Evolutionary conservation across 805 yeast species (phyloP), one percentile per base, ranked within the genome.

Genomic region (Yarrowia sp.): DNA sequence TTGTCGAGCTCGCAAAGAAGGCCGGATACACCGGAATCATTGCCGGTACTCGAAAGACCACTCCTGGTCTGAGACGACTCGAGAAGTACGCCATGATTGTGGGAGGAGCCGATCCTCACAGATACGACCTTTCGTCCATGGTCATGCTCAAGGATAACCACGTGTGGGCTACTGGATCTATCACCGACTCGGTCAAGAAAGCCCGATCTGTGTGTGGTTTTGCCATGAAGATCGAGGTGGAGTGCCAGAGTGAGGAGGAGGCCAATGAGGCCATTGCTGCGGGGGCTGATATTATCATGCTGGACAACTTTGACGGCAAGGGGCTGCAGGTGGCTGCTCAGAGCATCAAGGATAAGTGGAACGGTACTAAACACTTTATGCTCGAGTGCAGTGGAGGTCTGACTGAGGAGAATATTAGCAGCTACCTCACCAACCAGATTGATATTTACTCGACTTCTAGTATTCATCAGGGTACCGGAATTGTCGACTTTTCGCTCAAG

Each of bases 21-120:
- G 77, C 82, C 4, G 95, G 96, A 0, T 93, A 85, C 73, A 78
- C 78, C 3, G 98, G 98, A 0, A 81, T 87, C 28, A 91, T 92
- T 73, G 98, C 98, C 0, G 98, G 98, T 7, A 92, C 98, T 1
- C 84, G 98, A 73, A 92, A 92, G 77, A 93, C 98, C n/a, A 93
- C 98, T 0, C 98, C 98, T 0, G 98, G 98, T 0, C 82, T 92
- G 68, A 84, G 98, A 72, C 79, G 87, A 47, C 77, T 93, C 66
- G 98, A 92, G 74, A 92, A 92, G 74, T 92, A 92, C 76, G 88
- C 96, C 28, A 93, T 92, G 98, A 78, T 90, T 36, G 96, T 92
- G 9, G 98, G 98, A 36, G 98, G 98, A 3, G 89, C 90, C 65
- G 98, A 92, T 73, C 83, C 95, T 65, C 98, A 92, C 75, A 81